Conservation (phyloP, 139 green algal genomes). For the Chlamydomonas sp. region DNA sequence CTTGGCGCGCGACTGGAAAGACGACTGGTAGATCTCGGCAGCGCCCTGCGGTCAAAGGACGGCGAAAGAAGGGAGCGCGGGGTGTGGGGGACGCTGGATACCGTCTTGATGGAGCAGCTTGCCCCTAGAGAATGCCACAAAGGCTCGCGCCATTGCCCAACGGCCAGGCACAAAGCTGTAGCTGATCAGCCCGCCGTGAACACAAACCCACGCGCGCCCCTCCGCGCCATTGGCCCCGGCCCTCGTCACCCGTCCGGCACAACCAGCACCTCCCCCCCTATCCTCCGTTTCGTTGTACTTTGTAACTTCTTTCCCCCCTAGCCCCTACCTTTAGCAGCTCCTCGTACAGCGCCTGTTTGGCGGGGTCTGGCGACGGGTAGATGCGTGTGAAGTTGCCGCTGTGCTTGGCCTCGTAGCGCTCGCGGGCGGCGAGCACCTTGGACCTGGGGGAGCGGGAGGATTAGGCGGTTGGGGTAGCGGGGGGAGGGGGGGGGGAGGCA, state of each 20-base stretch:
- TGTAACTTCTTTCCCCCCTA: neutral
- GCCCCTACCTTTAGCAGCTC: constrained; percentile 38
- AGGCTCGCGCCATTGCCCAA: too few species aligned
- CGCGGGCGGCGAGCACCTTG: constrained; percentile 40
- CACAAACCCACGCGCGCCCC: too few species aligned
- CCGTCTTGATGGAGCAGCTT: too few species aligned
- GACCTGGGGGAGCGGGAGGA: constrained; percentile 3
- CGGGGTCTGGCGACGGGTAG: constrained; percentile 37
- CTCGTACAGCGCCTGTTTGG: constrained; percentile 48
- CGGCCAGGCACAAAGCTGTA: too few species aligned
- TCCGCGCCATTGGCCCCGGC: too few species aligned
- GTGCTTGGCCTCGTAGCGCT: constrained; percentile 57
- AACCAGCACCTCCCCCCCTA: neutral
- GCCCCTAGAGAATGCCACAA: too few species aligned
- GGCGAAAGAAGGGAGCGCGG: neutral
- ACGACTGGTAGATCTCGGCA: constrained; percentile 24
- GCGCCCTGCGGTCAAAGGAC: neutral
- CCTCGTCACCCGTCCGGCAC: neutral
- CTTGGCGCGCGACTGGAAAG: constrained; percentile 29
- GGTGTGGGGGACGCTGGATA: too few species aligned
- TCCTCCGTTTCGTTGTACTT: neutral
- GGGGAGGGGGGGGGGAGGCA: neutral
- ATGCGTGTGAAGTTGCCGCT: constrained; percentile 55
- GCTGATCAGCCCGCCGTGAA: too few species aligned
- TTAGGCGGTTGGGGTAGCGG: neutral